Evolutionary conservation across 202 grass and related monocot species (phyloP), one percentile per base, ranked within the genome.

Genomic region (Panicum hallii): DNA sequence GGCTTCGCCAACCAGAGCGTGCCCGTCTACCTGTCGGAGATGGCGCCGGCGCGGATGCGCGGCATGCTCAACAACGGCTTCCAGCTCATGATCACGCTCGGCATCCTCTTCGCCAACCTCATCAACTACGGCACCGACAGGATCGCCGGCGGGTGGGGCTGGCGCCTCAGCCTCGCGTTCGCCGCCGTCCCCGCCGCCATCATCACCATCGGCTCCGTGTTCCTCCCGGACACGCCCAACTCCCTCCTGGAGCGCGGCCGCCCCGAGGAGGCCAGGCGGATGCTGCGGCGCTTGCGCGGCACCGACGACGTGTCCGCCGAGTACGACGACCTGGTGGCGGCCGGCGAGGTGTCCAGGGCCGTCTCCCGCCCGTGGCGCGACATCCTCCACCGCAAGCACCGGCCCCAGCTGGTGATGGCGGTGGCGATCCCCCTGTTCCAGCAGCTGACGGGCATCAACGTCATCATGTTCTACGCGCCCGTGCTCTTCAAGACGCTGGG

Each of bases 401-500:
- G 87, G 0, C 92, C 92, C 0, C 57, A 60, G 57, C 57, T 60
- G 22, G 57, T 26, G 57, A 60, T 60, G 57, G 57, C 57, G 57
- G 22, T 60, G 57, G 57, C n/a, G n/a, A 60, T 60, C n/a, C 57
- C 57, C 0, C 22, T 60, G 9, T 60, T 60, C 22, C 57, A 60
- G 57, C 57, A 60, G 22, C n/a, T 60, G 1, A 60, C 22, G 10
- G 57, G 57, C 9, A 60, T 60, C n/a, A 60, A 60, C 57, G 57
- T 26, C 9, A 60, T 60, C 57, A 26, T 60, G 57, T 60, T 60
- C 57, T 60, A 60, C 57, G 57, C 22, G 8, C 1, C 91, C 0
- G 91, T 91, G 10, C 75, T 94, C 10, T 91, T 94, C 83, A 92
- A 77, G 74, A 97, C 94, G 15, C 82, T 97, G 0, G 94, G 94